Conservation (phyloP, 2,329 filamentous ascomycete species). For the Didymella pomorum region DNA sequence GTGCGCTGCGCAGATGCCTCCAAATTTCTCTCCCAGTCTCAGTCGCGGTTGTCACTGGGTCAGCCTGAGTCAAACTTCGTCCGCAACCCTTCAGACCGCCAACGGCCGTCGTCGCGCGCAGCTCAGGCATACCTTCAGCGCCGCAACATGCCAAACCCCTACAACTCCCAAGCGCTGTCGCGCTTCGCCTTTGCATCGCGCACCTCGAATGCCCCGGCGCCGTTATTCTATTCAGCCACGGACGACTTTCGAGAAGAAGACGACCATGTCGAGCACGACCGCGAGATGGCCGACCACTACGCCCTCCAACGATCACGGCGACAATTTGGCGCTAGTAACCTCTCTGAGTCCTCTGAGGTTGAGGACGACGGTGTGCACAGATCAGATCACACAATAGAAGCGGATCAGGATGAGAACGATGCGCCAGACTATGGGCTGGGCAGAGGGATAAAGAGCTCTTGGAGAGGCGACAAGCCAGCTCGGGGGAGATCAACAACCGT, state of each 20-base stretch:
- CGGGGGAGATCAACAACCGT: conserved; percentile 51
- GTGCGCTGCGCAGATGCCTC: conserved; percentile 77
- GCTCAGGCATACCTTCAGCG: conserved; percentile 61
- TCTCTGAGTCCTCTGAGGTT: conserved; percentile 85
- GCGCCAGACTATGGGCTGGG: conserved; percentile 52
- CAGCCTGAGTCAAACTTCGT: conserved; percentile 58
- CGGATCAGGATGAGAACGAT: conserved; percentile 52
- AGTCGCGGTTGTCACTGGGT: conserved; percentile 83
- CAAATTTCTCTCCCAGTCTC: conserved; percentile 95
- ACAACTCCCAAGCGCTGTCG: conserved; percentile 72
- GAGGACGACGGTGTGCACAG: conserved; percentile 69
- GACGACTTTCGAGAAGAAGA: conserved; percentile 94
- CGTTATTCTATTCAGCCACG: conserved; percentile 90
- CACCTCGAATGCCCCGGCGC: conserved; percentile 78
- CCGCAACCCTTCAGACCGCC: conserved; percentile 58
- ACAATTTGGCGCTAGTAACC: conserved; percentile 82
- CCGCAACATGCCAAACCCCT: conserved; percentile 72
- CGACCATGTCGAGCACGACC: conserved; percentile 87
- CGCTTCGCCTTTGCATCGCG: conserved; percentile 83
- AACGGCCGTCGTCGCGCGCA: conserved; percentile 56
- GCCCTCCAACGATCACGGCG: conserved; percentile 88
- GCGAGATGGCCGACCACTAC: conserved; percentile 93
- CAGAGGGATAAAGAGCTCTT: conserved; percentile 65
- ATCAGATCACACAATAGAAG: conserved; percentile 61
- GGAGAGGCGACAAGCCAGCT: conserved; percentile 59